Conservation (phyloP, 179 eudicot genomes). For the Silene coronaria region DNA sequence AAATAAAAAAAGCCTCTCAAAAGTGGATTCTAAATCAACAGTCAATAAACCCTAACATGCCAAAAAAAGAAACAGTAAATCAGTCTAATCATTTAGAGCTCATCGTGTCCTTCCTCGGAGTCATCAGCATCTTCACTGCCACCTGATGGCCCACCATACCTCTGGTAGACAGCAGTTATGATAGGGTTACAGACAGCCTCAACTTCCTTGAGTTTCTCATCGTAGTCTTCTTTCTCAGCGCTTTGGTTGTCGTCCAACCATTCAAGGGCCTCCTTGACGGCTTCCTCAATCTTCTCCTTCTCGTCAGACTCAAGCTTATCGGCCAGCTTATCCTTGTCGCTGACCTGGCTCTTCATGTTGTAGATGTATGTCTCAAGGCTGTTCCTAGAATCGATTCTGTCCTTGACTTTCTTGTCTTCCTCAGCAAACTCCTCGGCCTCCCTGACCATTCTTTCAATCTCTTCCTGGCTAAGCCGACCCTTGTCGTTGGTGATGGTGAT, state of each 20-base stretch:
- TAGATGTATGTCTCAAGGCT: constrained; percentile 51
- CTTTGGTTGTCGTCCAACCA: constrained; percentile 33
- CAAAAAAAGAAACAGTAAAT: neutral
- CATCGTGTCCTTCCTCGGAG: constrained; percentile 31
- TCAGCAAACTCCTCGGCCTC: constrained; percentile 65
- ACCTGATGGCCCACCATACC: constrained; percentile 35
- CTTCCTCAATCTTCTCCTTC: constrained; percentile 44
- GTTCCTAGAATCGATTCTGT: constrained; percentile 55
- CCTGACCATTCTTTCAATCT: constrained; percentile 48
- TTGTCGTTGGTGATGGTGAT: constrained; percentile 74
- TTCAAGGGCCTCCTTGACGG: constrained; percentile 39
- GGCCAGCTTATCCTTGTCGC: constrained; percentile 52
- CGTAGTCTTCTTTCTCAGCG: constrained; percentile 37
- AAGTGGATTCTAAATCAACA: constrained; percentile 5
- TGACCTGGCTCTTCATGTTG: constrained; percentile 56
- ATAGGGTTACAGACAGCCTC: constrained; percentile 39
- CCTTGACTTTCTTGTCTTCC: constrained; percentile 59
- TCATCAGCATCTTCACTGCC: constrained; percentile 25
- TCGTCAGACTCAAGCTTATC: constrained; percentile 52
- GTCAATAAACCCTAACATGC: neutral
- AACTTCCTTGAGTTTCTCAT: constrained; percentile 39
- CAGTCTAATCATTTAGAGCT: constrained; percentile 17
- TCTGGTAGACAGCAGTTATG: constrained; percentile 37
- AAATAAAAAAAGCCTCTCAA: constrained; percentile 3
- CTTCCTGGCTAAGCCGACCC: constrained; percentile 60